phyloP scores from a whole-genome alignment of 768 basidiomycete species.

The Pisolithus microcarpus region DNA sequence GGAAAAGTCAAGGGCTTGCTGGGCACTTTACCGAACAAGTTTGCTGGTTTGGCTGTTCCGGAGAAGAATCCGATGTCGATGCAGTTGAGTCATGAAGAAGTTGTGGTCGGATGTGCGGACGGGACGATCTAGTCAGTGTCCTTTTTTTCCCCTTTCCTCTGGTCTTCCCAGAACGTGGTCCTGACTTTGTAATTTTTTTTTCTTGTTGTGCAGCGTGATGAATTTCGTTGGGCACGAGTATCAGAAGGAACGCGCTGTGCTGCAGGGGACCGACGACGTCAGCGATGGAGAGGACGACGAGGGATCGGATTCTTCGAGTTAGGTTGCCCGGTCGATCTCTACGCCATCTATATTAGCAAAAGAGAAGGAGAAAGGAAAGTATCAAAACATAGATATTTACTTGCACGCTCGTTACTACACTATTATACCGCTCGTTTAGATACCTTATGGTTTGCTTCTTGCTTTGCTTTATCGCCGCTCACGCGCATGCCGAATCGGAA shows the following conservation, averaged over 20 bases:
- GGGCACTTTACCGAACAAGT: constrained; percentile 59
- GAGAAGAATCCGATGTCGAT: constrained; percentile 95
- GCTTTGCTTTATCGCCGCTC: neutral
- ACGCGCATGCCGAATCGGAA: neutral
- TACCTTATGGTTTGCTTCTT: neutral
- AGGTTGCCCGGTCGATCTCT: too few species aligned
- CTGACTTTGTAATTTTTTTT: constrained; percentile 8
- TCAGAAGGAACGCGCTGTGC: constrained; percentile 24
- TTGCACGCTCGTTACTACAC: neutral
- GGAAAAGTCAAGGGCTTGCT: constrained; percentile 49
- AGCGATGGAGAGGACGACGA: constrained; percentile 3
- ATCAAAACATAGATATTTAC: too few species aligned
- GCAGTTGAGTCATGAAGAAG: constrained; percentile 85
- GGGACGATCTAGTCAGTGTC: constrained; percentile 80
- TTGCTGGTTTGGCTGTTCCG: constrained; percentile 72
- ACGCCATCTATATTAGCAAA: too few species aligned
- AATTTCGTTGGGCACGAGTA: constrained; percentile 56
- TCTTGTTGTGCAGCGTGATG: constrained; percentile 40
- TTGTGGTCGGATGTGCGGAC: constrained; percentile 87
- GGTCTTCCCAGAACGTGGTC: neutral
- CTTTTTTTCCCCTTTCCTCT: neutral
- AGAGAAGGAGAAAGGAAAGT: too few species aligned
- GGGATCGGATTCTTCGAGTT: constrained; percentile 9
- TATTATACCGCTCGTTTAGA: neutral
- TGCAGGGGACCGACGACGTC: constrained; percentile 2